Base-by-base conservation (phyloP, 2,329 filamentous ascomycete species). In the Stachybotrys chartarum region DNA sequence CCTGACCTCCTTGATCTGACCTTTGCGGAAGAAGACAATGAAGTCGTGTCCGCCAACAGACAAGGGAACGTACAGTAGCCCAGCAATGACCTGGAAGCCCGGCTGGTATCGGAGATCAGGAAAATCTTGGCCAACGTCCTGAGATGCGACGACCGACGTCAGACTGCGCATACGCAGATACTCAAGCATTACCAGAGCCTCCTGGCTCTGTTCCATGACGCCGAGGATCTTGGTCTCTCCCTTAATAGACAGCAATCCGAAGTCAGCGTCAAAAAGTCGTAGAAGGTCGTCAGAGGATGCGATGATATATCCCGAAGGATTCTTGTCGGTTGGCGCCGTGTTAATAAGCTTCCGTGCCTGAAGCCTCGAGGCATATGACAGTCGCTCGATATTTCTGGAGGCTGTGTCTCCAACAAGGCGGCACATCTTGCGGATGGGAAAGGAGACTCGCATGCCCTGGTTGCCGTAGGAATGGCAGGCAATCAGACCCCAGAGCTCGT, bases 361-460 rank as follows among this genome's bases (percentile, higher is more conserved):
- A 0, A 96, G 74, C 30, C 90, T 82, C 1, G 89, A 92, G 4
- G 90, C 88, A 65, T 96, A 96, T 0, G 90, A 95, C 0, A 96
- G 75, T 35, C 91, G 79, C 68, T 96, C 91, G 44, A 96, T 93
- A 61, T 94, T 96, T 51, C 90, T 79, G 0, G 90, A 95, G 0
- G 90, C 90, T 0, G 86, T 90, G 63, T 96, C 91, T 5, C 91
- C 91, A 3, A 96, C 83, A 5, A 96, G 75, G 6, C 91, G 85
- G 68, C 91, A 96, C 86, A 96, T 93, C 69, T 96, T 96, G 12
- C 91, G 82, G 51, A 96, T 91, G 0, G 91, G 91, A 64, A 96
- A 96, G 0, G 90, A 90, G 0, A 96, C 90, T n/a, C 91, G 81
- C 90, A 94, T 95, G 5, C 91, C 91, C 49, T 80, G 81, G 2